phyloP scores from a whole-genome alignment of 805 yeast species.

The Teunomyces panamensis region DNA sequence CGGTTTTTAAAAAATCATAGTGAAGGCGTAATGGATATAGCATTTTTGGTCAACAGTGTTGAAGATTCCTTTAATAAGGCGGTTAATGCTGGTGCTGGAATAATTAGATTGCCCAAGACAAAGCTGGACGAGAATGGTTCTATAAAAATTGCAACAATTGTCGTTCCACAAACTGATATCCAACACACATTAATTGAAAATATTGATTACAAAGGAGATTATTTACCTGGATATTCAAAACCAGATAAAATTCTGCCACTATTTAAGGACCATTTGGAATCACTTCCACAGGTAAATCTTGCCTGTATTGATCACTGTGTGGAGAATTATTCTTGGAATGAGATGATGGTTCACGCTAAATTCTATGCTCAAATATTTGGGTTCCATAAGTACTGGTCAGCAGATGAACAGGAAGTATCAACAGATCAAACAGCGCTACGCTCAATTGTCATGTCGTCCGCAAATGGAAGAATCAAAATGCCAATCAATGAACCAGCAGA shows the following conservation, averaged over 20 bases:
- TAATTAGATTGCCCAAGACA: conserved; percentile 24
- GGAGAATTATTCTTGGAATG: conserved; percentile 71
- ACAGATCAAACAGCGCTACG: conserved; percentile 68
- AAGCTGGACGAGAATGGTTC: conserved; percentile 48
- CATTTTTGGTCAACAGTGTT: conserved; percentile 59
- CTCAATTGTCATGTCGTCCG: conserved; percentile 75
- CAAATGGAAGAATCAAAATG: conserved; percentile 64
- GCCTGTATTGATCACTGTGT: conserved; percentile 72
- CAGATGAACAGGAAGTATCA: conserved; percentile 71
- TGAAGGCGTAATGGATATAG: conserved; percentile 76
- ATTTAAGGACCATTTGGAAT: conserved; percentile 4
- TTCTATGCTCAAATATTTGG: conserved; percentile 65
- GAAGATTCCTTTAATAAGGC: conserved; percentile 46
- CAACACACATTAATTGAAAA: conserved; percentile 66
- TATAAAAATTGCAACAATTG: conserved; percentile 48
- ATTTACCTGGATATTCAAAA: conserved; percentile 48
- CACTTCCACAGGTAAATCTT: conserved; percentile 37
- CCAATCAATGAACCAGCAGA: conserved; percentile 84
- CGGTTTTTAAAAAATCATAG: conserved; percentile 52
- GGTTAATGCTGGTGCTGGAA: conserved; percentile 49
- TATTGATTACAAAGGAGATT: conserved; percentile 38
- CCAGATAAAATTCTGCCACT: conserved; percentile 7
- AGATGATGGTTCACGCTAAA: conserved; percentile 55
- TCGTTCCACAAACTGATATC: conserved; percentile 53
- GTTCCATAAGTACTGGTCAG: conserved; percentile 80